Evolutionary conservation across 2,329 filamentous ascomycete genomes (phyloP).

Genomic region (Neodidymelliopsis sp.): DNA sequence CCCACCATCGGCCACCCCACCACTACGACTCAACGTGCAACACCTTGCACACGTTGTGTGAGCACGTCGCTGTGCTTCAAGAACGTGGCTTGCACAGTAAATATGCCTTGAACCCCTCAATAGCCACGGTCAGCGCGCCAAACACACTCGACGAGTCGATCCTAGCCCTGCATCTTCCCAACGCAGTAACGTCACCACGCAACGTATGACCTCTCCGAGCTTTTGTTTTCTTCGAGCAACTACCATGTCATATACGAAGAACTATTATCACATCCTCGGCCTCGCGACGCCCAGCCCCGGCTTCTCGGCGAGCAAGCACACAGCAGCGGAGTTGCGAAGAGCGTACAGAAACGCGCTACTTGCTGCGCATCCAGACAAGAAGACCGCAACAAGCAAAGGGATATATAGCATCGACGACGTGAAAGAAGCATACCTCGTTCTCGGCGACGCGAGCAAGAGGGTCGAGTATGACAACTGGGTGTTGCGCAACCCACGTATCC

Average conservation of each 20-base stretch:
- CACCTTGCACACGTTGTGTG: not conserved
- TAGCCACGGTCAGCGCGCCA: constrained; percentile 6
- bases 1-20: constrained; percentile 7
- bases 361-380: constrained; percentile 66
- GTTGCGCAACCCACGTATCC: constrained; percentile 12
- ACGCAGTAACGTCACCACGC: too few relatives aligned
- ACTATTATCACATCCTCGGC: constrained; percentile 41
- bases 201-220: not conserved
- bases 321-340: constrained; percentile 20
- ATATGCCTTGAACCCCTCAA: constrained; percentile 6
- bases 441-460: constrained; percentile 55
- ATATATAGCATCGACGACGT: constrained; percentile 65
- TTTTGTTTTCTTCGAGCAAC: not conserved
- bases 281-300: constrained; percentile 22
- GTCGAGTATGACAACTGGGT: constrained; percentile 51
- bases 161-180: not conserved
- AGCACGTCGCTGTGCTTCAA: not conserved
- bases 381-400: not conserved
- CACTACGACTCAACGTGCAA: not conserved
- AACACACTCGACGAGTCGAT: not conserved
- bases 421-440: constrained; percentile 63
- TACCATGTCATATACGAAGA: constrained; percentile 35
- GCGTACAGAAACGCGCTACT: constrained; percentile 67
- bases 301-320: not conserved
- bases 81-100: not conserved